Evolutionary conservation across 169 alveolate genomes (phyloP).

Genomic region (Cryptosporidium xiaoi): DNA sequence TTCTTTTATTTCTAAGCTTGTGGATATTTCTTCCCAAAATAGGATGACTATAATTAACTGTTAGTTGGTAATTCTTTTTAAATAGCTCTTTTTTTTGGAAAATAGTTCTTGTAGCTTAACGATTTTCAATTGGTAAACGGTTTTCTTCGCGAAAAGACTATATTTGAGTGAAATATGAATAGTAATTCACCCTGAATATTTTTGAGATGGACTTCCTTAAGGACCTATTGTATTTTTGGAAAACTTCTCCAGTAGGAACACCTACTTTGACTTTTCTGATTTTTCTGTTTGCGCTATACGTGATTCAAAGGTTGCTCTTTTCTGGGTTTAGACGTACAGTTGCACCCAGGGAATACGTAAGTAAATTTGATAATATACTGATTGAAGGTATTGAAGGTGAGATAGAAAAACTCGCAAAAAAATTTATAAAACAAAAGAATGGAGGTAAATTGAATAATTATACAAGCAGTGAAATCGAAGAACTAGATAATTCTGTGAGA

Average conservation of each 20-base stretch:
- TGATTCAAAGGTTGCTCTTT: no score
- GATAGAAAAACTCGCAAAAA: neutral
- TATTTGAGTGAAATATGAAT: no score
- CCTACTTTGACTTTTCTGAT: constrained; percentile 45
- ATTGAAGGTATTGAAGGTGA: neutral
- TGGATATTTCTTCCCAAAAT: no score
- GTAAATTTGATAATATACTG: neutral
- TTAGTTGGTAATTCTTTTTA: no score
- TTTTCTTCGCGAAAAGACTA: no score
- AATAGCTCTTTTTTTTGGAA: no score
- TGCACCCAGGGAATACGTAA: neutral
- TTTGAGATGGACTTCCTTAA: neutral
- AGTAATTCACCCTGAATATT: neutral
- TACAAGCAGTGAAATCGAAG: neutral
- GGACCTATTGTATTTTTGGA: neutral
- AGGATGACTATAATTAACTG: no score
- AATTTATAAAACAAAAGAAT: neutral
- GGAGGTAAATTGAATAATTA: neutral
- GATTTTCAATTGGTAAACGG: no score
- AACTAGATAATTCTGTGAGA: constrained; percentile 21
- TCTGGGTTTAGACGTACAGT: no score
- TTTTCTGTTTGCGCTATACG: neutral
- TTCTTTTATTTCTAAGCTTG: no score
- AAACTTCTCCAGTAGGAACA: constrained; percentile 36
- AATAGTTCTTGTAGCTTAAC: no score